phyloP scores from a whole-genome alignment of 768 basidiomycete genomes.

The Suillus spraguei region DNA sequence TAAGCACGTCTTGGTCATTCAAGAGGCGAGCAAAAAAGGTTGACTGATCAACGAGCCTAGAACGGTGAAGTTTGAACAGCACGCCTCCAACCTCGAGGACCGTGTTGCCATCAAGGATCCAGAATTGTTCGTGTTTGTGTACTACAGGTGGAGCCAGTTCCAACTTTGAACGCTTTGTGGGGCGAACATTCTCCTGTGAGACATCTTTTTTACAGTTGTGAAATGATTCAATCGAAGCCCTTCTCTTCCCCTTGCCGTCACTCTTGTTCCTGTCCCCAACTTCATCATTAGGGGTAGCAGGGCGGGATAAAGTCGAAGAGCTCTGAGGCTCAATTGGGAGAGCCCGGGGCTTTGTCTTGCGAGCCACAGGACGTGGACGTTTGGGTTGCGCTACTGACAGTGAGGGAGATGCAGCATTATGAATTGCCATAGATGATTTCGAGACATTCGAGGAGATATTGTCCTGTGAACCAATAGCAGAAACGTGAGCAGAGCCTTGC shows the following conservation, averaged over 20 bases:
- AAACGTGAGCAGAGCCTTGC: neutral
- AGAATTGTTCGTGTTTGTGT: conserved; percentile 25
- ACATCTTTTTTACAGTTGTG: neutral
- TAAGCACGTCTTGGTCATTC: conserved; percentile 15
- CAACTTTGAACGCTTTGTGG: conserved; percentile 2
- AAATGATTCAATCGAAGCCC: neutral
- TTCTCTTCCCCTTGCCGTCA: conserved; percentile 7
- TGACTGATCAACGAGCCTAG: conserved; percentile 34
- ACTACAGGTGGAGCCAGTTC: neutral
- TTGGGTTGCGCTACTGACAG: neutral
- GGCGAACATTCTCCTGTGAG: neutral
- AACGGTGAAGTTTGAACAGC: conserved; percentile 39
- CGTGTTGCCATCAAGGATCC: conserved; percentile 39
- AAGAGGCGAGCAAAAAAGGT: conserved; percentile 36
- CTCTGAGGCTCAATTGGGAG: neutral
- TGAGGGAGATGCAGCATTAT: neutral
- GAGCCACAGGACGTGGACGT: conserved; percentile 2
- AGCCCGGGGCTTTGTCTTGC: neutral
- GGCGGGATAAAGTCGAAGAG: conserved; percentile 2
- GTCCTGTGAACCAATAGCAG: neutral
- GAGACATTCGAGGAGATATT: too few species aligned
- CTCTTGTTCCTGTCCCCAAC: neutral
- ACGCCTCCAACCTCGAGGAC: conserved; percentile 37
- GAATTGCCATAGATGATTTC: neutral
- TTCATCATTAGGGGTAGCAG: neutral